Base-by-base conservation (phyloP, 441 rosid species). In the Mallotus japonicus region DNA sequence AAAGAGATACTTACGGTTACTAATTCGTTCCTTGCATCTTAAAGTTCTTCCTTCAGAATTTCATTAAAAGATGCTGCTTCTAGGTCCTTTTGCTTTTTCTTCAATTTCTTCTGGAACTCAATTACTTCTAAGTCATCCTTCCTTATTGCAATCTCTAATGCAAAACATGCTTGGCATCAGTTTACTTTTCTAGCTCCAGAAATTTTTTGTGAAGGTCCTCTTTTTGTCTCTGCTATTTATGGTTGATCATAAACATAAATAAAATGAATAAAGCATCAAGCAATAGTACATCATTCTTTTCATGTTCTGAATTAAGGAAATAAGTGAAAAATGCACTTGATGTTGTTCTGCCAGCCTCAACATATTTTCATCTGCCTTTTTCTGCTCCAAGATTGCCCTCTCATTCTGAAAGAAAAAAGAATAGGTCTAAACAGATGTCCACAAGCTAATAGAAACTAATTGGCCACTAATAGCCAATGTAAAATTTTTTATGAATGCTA, bases 131-230 rank as follows among this genome's bases (percentile, higher is more conserved):
- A n/a, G 50, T 76, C 69, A 51, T 73, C 76, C 76, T 81, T 85
- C 82, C 88, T 47, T 7, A 82, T 80, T 86, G 88, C 85, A 63
- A 87, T 87, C 84, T 85, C 92, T 83, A 88, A 75, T 89, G 89
- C 74, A 89, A 44, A 8, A 84, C 85, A 80, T 89, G 92, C 14
- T 77, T 89, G 16, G 83, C n/a, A n/a, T n/a, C n/a, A n/a, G n/a
- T n/a, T n/a, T n/a, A n/a, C n/a, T n/a, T n/a, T n/a, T n/a, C n/a
- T n/a, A n/a, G n/a, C n/a, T n/a, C n/a, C 84, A 83, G 69, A 68
- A 88, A 80, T 77, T 82, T 67, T 66, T 46, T 51, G 70, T 77
- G 87, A 8, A 87, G 87, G 46, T 81, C 66, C 82, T 86, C 91
- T 50, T 85, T 88, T 79, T 83, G 88, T 69, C 34, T 80, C 95